Conservation (phyloP, 2,329 filamentous ascomycete species). For the Pseudopithomyces maydicus region DNA sequence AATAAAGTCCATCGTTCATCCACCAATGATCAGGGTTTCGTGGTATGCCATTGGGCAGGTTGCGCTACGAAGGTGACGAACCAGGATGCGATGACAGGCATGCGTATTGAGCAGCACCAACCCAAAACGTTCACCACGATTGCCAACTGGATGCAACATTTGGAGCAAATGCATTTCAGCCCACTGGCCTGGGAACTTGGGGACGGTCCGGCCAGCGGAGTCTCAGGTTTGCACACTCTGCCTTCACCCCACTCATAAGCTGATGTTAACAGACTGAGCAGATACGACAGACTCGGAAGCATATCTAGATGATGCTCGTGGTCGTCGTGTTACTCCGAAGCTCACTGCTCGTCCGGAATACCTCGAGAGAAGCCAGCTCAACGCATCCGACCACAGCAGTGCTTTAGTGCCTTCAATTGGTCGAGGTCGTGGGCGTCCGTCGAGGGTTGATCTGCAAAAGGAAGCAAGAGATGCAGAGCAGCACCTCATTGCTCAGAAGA, state of each 20-base stretch:
- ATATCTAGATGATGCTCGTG: constrained; percentile 55
- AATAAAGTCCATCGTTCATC: constrained; percentile 57
- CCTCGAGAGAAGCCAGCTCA: constrained; percentile 8
- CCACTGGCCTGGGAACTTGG: constrained; percentile 62
- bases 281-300: constrained; percentile 50
- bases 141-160: constrained; percentile 55
- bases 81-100: constrained; percentile 28
- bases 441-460: constrained; percentile 43
- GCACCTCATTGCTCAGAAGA: constrained; percentile 56
- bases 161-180: constrained; percentile 58
- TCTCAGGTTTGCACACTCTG: constrained; percentile 58
- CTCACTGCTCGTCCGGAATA: constrained; percentile 31
- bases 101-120: constrained; percentile 23
- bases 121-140: constrained; percentile 44
- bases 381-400: constrained; percentile 2
- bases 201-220: constrained; percentile 62
- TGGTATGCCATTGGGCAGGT: constrained; percentile 53
- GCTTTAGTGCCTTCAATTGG: constrained; percentile 42
- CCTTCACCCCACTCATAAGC: constrained; percentile 4
- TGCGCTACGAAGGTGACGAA: constrained; percentile 43
- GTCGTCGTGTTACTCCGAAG: constrained; percentile 55
- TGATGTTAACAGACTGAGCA: constrained; percentile 29
- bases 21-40: constrained; percentile 30
- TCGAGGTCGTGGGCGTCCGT: constrained; percentile 38
- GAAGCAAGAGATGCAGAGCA: constrained; percentile 53